Evolutionary conservation across 306 rosid genomes (phyloP).

Genomic region (Begonia masoniana): DNA sequence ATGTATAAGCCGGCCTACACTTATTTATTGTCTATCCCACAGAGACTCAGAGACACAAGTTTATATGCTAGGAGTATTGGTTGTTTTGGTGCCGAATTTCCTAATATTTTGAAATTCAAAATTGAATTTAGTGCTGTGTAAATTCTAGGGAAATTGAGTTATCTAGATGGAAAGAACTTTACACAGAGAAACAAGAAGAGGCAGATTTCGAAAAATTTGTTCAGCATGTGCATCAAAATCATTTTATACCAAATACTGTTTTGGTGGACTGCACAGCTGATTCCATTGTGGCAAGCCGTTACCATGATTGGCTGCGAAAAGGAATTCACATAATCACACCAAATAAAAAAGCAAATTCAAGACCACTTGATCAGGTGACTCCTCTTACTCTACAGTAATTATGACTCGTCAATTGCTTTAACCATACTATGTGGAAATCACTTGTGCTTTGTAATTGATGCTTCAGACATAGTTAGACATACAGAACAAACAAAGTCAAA

Average conservation of each 20-base stretch:
- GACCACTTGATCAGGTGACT: slow-evolving; percentile 90
- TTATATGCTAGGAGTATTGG: too few relatives aligned
- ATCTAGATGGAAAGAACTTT: slow-evolving; percentile 70
- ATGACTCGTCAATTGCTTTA: too few relatives aligned
- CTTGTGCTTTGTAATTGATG: too few relatives aligned
- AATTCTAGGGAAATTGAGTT: slow-evolving; percentile 68
- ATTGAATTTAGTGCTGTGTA: slow-evolving; percentile 7
- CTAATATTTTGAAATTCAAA: too few relatives aligned
- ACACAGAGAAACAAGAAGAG: slow-evolving; percentile 43
- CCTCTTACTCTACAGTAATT: background rate
- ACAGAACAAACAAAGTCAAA: too few relatives aligned
- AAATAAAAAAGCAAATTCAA: slow-evolving; percentile 92
- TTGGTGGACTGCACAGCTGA: slow-evolving; percentile 97
- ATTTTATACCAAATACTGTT: slow-evolving; percentile 89
- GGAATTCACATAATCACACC: slow-evolving; percentile 97
- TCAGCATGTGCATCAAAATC: slow-evolving; percentile 78
- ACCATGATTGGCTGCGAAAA: slow-evolving; percentile 75
- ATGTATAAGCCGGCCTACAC: too few relatives aligned
- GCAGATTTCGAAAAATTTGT: slow-evolving; percentile 67
- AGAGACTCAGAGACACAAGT: too few relatives aligned
- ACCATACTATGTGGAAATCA: too few relatives aligned
- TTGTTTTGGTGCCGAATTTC: too few relatives aligned
- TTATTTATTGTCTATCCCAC: too few relatives aligned
- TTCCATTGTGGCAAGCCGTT: slow-evolving; percentile 62
- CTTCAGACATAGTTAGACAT: too few relatives aligned